A percentile compares a stretch with the other conserved stretches of the same genome.
These are phyloP conservation scores for Thermothelomyces thermophilus DNA, from an alignment of 2,329 filamentous ascomycete species.

Conservation along the genomic window DNA sequence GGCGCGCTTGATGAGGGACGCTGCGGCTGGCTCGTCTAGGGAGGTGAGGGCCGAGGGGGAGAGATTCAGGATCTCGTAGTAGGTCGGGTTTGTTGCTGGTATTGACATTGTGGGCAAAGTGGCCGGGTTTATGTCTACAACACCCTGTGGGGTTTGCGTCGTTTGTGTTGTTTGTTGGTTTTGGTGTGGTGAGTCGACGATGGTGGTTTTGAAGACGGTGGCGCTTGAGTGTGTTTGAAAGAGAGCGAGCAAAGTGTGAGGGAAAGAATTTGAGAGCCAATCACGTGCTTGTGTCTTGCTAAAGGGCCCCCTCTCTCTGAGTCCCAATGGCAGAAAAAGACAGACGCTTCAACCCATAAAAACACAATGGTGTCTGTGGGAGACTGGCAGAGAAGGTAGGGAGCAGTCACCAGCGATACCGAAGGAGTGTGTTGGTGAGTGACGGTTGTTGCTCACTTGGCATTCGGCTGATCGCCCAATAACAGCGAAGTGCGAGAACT, in stretches of 20 bases:
- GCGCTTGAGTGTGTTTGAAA: not conserved
- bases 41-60: constrained; percentile 42
- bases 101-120: not conserved
- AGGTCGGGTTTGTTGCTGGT: constrained; percentile 34
- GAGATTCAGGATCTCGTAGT: constrained; percentile 56
- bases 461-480: not conserved
- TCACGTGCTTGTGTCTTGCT: constrained; percentile 3
- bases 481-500: not conserved
- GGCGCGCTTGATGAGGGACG: constrained; percentile 49
- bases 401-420: not conserved
- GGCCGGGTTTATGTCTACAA: too few relatives aligned
- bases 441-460: constrained; percentile 5
- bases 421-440: not conserved
- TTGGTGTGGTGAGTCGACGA: not conserved
- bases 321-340: not conserved
- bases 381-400: not conserved
- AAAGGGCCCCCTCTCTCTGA: not conserved
- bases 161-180: not conserved
- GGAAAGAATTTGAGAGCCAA: constrained; percentile 1
- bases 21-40: constrained; percentile 30
- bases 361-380: not conserved
- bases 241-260: not conserved
- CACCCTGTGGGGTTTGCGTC: too few relatives aligned
- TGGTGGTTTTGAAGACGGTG: not conserved
- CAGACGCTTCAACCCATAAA: too few relatives aligned